phyloP scores from a whole-genome alignment of 768 basidiomycete species.

The Leccinum sublutescens region DNA sequence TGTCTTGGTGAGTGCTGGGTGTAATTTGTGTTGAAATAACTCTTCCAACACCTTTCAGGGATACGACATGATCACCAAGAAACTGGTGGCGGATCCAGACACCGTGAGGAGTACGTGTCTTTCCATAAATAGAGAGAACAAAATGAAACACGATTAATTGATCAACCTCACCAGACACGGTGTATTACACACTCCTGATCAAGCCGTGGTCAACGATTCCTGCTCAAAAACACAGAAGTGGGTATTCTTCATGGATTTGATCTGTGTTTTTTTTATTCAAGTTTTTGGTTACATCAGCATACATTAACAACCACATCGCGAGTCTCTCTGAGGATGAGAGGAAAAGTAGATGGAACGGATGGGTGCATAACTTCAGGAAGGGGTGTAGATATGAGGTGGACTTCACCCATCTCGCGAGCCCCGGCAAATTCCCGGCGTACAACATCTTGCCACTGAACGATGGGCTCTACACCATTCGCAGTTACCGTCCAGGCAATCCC shows the following conservation, averaged over 20 bases:
- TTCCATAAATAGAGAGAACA: too few species aligned
- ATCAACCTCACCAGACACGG: not conserved
- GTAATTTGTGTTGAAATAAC: not conserved
- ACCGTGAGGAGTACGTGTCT: conserved; percentile 4
- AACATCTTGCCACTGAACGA: not conserved
- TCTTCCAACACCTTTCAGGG: not conserved
- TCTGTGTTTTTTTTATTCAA: too few species aligned
- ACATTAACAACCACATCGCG: not conserved
- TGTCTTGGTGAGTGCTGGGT: conserved; percentile 1
- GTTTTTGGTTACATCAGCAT: not conserved
- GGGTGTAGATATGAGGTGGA: not conserved
- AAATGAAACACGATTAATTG: too few species aligned
- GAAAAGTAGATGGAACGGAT: not conserved
- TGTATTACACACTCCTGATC: not conserved
- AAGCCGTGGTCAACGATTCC: not conserved
- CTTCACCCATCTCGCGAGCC: not conserved
- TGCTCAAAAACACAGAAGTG: not conserved
- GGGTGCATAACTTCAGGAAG: not conserved
- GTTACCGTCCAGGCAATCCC: not conserved
- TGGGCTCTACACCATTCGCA: conserved; percentile 3
- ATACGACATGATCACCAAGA: not conserved
- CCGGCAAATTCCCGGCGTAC: not conserved
- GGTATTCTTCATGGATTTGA: not conserved
- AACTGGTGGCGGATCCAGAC: not conserved
- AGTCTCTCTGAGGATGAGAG: not conserved